Base-by-base conservation (phyloP, 768 basidiomycete genomes). In the Antrodiella citrinella region DNA sequence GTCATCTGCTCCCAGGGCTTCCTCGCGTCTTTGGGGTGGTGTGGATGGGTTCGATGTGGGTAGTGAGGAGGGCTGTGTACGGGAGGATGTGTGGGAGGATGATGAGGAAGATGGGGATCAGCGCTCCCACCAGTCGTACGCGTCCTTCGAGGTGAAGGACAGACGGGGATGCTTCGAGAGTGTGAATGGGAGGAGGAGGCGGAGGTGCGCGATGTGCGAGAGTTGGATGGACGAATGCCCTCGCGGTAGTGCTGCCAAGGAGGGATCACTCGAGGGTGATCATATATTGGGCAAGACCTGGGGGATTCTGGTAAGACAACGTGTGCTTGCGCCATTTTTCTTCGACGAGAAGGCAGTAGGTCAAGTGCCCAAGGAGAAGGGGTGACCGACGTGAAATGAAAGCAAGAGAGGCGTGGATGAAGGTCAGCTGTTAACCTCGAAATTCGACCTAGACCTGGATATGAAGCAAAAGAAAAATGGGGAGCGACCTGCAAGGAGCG, bases 1-100 rank as follows among this genome's bases (percentile, higher is more conserved):
- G 63, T 57, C 47, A 62, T 57, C 42, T 63, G 65, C 52, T 62
- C 58, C 62, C 67, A 64, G 3, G 56, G 56, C 18, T 61, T 53
- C 42, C 25, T 47, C 9, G 18, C 35, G 10, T 38, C 18, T 10
- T 38, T 38, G 10, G 18, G 35, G 9, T 18, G 41, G n/a, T 5
- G 21, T 43, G 21, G 21, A 7, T 43, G 41, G 9, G 41, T 43
- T 5, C 18, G 41, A 9, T 5, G 21, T 22, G n/a, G 9, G 41
- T 43, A 18, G 41, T 43, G 41, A 22, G 7, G 41, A 58, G 41
- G 48, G 51, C 53, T 12, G 50, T 55, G 45, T 51, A 48, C 43
- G 54, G 49, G 46, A 52, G 39, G 21, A 30, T 25, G 35, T 7
- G 30, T 7, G 15, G 15, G 30, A 35, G 30, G 15, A 35, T 43